Percentiles rank a stretch among this genome's conserved stretches.
These are phyloP conservation scores for Juglanconis juglandina DNA, from an alignment of 2,329 filamentous ascomycete species.

Conservation along the genomic window DNA sequence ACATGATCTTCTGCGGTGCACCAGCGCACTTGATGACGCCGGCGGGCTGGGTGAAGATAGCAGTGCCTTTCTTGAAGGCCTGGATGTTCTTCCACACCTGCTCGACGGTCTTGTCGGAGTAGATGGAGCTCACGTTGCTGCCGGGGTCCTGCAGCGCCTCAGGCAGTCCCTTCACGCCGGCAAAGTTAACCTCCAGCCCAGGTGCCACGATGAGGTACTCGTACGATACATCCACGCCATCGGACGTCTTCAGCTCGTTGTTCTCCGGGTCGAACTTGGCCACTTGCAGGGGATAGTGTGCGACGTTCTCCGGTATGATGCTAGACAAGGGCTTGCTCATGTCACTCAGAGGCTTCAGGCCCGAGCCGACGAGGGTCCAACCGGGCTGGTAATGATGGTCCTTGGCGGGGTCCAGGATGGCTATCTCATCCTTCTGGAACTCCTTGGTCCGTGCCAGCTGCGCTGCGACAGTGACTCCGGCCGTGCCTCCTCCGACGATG, in stretches of 20 bases:
- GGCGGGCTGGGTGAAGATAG: conserved; percentile 37
- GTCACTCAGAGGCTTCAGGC: conserved; percentile 28
- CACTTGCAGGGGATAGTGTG: conserved; percentile 32
- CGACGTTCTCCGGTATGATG: conserved; percentile 31
- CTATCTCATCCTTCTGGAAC: conserved; percentile 31
- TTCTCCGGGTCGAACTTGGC: conserved; percentile 33
- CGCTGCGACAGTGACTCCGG: conserved; percentile 21
- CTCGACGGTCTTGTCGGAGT: conserved; percentile 33
- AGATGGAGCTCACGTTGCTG: conserved; percentile 35
- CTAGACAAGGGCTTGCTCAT: conserved; percentile 27
- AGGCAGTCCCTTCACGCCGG: conserved; percentile 31
- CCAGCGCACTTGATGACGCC: conserved; percentile 38
- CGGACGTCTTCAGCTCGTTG: conserved; percentile 32
- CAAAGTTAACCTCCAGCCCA: conserved; percentile 34
- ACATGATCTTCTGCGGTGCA: conserved; percentile 38
- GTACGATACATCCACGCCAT: conserved; percentile 33
- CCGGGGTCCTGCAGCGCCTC: conserved; percentile 31
- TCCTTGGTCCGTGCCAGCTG: conserved; percentile 21
- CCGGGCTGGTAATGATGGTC: conserved; percentile 34
- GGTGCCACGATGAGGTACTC: conserved; percentile 36
- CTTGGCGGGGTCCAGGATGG: conserved; percentile 33
- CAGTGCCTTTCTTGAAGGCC: conserved; percentile 31
- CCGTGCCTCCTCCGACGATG: conserved; percentile 22
- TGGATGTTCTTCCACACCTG: conserved; percentile 35
- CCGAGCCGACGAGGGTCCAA: conserved; percentile 37